Base-by-base conservation (phyloP, 2,329 filamentous ascomycete genomes). In the Scytalidium sp. region DNA sequence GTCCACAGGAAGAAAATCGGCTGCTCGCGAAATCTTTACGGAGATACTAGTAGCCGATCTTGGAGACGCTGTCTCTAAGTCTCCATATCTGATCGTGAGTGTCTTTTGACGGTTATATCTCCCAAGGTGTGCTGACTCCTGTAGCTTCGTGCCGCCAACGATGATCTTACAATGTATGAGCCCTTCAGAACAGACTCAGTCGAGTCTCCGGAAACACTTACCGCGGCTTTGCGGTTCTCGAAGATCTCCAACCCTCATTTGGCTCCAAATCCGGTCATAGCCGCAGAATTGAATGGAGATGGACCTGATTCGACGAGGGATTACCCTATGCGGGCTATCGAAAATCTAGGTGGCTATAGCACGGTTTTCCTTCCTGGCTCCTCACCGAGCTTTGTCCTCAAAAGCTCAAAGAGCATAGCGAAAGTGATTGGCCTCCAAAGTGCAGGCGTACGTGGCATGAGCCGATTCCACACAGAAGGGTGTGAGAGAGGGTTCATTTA, bases 151-250 rank as follows among this genome's bases (percentile, higher is more conserved):
- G 90, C 90, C 44, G 78, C 81, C 9, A 85, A 83, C 51, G 87
- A 96, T 56, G 92, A 97, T 63, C 72, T 97, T 27, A 87, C 87
- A 10, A 79, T 97, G 42, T 99, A 97, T 65, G 84, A 94, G 64
- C 91, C 93, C 1, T 87, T 90, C 58, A 76, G 81, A 40, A 72
- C 72, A 53, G 70, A 64, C 36, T 64, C 62, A 22, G 21, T 50
- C 3, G 44, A 50, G 23, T 45, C 56, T 42, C 19, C 52, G 10
- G 46, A 46, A 22, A 41, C 54, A 3, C 54, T 66, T 6, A 57
- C 60, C 17, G 56, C 59, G 11, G 79, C 77, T 7, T 72, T 97
- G 10, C 81, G 84, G 48, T 96, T 96, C 67, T 76, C 86, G 49
- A 96, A 96, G 67, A 70, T 88, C 1, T 69, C 81, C 1, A 91